Base-by-base conservation (phyloP, 768 basidiomycete genomes). In the Xanthoconium stramineum region DNA sequence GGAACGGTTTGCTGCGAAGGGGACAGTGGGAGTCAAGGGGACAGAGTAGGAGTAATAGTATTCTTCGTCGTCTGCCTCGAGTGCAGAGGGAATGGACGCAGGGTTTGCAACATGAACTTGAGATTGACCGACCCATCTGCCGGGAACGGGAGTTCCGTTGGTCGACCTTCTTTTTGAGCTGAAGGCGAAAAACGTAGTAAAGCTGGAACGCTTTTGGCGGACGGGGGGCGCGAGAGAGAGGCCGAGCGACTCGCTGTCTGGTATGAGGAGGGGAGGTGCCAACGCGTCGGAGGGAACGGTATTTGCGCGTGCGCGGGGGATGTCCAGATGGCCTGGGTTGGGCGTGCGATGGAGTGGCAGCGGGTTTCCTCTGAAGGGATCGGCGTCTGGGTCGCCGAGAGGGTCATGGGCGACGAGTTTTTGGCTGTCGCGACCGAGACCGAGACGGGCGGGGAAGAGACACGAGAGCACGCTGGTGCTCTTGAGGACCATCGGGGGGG, bases 171-270 rank as follows among this genome's bases (percentile, higher is more conserved):
- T 50, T 36, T 63, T 61, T 13, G 66, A 65, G 24, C 70, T 67
- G 39, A 71, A 71, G 0, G 71, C 61, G 29, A 71, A 71, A 49
- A 71, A 70, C 39, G 56, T 58, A 9, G 65, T 53, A 5, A 63
- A 58, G 62, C 84, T 85, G n/a, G 73, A 70, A 9, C 84, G 76
- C 64, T 76, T 78, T 50, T 54, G 56, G n/a, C 65, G 61, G 13
- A 44, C 19, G 39, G 64, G 57, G 30, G 63, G 40, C 1, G 19
- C 50, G 43, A 57, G 30, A 5, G 66, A 58, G 2, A 69, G 73
- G 7, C 58, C 70, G 5, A 89, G 89, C 0, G 85, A 81, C 57
- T 86, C 84, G 30, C 83, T 85, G 6, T 76, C 67, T 36, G 79
- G 67, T 56, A 75, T 76, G 61, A 78, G 80, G 0, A 79, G 75